Evolutionary conservation across 1,139 yeast genomes (phyloP).

Genomic region (Yamadazyma triangularis): DNA sequence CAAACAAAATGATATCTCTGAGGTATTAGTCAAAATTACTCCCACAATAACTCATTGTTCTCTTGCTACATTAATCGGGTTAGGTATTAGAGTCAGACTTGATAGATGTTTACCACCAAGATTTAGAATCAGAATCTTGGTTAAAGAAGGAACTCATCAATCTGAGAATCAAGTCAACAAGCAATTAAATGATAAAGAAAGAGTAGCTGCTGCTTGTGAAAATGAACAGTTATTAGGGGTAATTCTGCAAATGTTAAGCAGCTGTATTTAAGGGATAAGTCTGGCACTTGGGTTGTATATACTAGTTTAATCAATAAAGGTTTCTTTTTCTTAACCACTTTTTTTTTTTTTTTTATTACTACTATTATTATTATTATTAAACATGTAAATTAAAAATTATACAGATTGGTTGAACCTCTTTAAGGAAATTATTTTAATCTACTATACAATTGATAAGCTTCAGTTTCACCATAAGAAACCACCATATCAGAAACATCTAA

Average conservation of each 20-base stretch:
- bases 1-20: slow-evolving; percentile 54
- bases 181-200: slow-evolving; percentile 93
- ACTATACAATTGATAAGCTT: slow-evolving; percentile 16
- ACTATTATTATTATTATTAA: slow-evolving; percentile 1
- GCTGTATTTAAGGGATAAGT: slow-evolving; percentile 46
- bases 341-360: background rate
- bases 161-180: slow-evolving; percentile 94
- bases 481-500: slow-evolving; percentile 38
- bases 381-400: too few species aligned
- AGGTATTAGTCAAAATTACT: slow-evolving; percentile 78
- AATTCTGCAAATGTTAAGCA: slow-evolving; percentile 84
- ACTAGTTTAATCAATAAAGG: too few species aligned
- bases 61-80: slow-evolving; percentile 89
- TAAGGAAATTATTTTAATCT: slow-evolving; percentile 4
- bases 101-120: slow-evolving; percentile 87
- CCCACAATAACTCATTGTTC: slow-evolving; percentile 99
- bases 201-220: slow-evolving; percentile 98
- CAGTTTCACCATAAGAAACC: slow-evolving; percentile 28
- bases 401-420: too few species aligned
- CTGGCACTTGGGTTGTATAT: slow-evolving; percentile 1
- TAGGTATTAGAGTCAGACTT: slow-evolving; percentile 88
- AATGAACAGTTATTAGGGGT: slow-evolving; percentile 87
- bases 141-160: slow-evolving; percentile 92
- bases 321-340: background rate
- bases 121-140: slow-evolving; percentile 71